Base-by-base conservation (phyloP, 2,329 filamentous ascomycete species). In the Diaporthe eres region DNA sequence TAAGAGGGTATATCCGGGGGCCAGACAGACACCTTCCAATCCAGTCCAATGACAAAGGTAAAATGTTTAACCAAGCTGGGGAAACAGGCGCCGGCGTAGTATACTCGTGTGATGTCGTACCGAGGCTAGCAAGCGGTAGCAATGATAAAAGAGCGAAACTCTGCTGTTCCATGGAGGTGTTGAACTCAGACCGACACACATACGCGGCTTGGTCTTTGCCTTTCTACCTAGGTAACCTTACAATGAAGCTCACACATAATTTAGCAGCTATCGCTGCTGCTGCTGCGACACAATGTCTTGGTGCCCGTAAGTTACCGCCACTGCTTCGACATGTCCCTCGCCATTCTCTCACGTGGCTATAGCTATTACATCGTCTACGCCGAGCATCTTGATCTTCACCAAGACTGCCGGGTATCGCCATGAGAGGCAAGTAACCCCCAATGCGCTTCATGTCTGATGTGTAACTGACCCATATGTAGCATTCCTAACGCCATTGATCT, bases 381-480 rank as follows among this genome's bases (percentile, higher is more conserved):
- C 65, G 31, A 68, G 44, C 63, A 49, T 68, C 31, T 5, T 68
- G 63, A 53, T 53, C 63, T 53, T 68, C 47, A 39, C 63, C 31
- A 68, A 53, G 8, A 53, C 63, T 6, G 63, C 63, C 9, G 63
- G 63, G 13, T 53, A 53, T 25, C 44, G 63, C 31, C 63, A 68
- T 8, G 19, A 17, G 10, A 53, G 63, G 63, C 22, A 68, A 44
- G 63, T 28, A 9, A 5, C 31, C 13, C 13, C 3, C 13, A 0
- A 37, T 9, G 6, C 60, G 17, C 12, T 9, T n/a, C 17, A 22
- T 49, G 1, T 31, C 2, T 47, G 25, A 65, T 7, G 9, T 65
- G 2, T 2, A 31, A 12, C 61, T 65, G 2, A 68, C 19, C 44
- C 31, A 22, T 34, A 2, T 25, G 19, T 13, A 68, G 63, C 22